A percentile compares a stretch with the other conserved stretches of the same genome.
phyloP scores from a whole-genome alignment of 139 green algal species.

The Edaphochlamys debaryana region DNA sequence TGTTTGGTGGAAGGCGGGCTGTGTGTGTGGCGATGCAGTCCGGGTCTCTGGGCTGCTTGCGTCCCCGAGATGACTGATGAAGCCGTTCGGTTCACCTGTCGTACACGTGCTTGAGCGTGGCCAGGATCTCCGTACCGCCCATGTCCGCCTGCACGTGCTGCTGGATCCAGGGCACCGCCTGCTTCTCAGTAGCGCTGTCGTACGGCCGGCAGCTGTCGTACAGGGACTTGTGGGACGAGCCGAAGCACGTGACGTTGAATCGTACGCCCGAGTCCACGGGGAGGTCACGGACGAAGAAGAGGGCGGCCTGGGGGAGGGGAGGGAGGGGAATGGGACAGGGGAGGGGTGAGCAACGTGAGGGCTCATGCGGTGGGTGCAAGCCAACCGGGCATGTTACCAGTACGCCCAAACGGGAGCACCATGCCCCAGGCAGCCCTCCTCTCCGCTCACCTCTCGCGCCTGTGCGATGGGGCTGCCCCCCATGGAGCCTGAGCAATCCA shows the following conservation, averaged over 20 bases:
- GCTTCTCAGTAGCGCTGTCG: neutral
- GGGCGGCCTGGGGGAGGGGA: slow-evolving; percentile 24
- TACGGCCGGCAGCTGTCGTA: slow-evolving; percentile 28
- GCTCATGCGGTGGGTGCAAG: neutral
- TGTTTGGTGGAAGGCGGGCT: neutral
- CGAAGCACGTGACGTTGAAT: slow-evolving; percentile 51
- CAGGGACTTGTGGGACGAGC: slow-evolving; percentile 34
- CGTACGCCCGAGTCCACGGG: slow-evolving; percentile 16
- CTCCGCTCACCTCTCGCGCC: slow-evolving; percentile 8
- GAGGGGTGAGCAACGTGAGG: neutral
- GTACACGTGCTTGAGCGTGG: slow-evolving; percentile 35
- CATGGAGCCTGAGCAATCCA: slow-evolving; percentile 53
- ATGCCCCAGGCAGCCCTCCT: neutral
- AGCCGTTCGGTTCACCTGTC: too few species aligned
- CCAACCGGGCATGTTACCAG: too few species aligned
- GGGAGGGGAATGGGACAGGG: neutral
- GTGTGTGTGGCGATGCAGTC: too few species aligned
- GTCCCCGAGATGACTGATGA: too few species aligned
- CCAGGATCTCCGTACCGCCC: slow-evolving; percentile 57
- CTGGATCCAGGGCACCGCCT: slow-evolving; percentile 49
- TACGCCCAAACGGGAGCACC: too few species aligned
- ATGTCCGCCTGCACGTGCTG: slow-evolving; percentile 33
- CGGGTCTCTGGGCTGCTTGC: too few species aligned
- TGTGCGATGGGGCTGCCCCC: slow-evolving; percentile 21
- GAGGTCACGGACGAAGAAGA: slow-evolving; percentile 58